These are phyloP conservation scores for Furcasterigmium sp. DNA, from an alignment of 2,329 filamentous ascomycete species.

Conservation along the genomic window DNA sequence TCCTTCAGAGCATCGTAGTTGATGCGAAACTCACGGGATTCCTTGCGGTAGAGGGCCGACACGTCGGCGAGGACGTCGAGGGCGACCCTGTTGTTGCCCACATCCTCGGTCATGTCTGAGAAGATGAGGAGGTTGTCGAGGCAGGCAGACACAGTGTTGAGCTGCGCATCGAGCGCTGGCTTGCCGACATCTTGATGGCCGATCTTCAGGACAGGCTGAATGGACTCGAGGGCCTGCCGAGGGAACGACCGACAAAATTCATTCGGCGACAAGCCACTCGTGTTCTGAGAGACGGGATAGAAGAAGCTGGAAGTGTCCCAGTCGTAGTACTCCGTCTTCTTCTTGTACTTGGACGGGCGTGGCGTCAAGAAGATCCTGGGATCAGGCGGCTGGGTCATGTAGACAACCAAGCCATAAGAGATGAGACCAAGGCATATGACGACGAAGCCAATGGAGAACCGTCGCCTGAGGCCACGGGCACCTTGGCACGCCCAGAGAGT, in stretches of 20 bases:
- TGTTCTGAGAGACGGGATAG: slow-evolving; percentile 14
- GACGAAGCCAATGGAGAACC: background rate
- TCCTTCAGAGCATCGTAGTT: slow-evolving; percentile 34
- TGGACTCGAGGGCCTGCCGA: slow-evolving; percentile 14
- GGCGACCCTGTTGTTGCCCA: slow-evolving; percentile 30
- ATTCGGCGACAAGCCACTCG: slow-evolving; percentile 9
- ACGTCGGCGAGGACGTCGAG: slow-evolving; percentile 42
- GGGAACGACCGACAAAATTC: slow-evolving; percentile 22
- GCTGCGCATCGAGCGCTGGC: slow-evolving; percentile 36
- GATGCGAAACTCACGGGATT: slow-evolving; percentile 5
- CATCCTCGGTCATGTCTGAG: slow-evolving; percentile 41
- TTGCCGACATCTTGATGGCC: slow-evolving; percentile 34
- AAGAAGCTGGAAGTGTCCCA: slow-evolving; percentile 21
- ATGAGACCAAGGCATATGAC: background rate
- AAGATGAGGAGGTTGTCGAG: slow-evolving; percentile 42
- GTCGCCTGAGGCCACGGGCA: background rate
- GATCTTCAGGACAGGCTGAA: slow-evolving; percentile 38
- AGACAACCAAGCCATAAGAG: background rate
- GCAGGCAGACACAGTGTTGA: slow-evolving; percentile 47
- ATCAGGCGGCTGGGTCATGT: background rate
- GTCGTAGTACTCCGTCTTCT: slow-evolving; percentile 10
- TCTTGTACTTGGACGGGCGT: background rate
- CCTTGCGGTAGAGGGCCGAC: slow-evolving; percentile 28
- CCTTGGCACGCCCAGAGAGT: too few relatives aligned
- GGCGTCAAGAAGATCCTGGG: background rate